Conservation (phyloP, 2,329 filamentous ascomycete genomes). For the Pseudogymnoascus sp. region DNA sequence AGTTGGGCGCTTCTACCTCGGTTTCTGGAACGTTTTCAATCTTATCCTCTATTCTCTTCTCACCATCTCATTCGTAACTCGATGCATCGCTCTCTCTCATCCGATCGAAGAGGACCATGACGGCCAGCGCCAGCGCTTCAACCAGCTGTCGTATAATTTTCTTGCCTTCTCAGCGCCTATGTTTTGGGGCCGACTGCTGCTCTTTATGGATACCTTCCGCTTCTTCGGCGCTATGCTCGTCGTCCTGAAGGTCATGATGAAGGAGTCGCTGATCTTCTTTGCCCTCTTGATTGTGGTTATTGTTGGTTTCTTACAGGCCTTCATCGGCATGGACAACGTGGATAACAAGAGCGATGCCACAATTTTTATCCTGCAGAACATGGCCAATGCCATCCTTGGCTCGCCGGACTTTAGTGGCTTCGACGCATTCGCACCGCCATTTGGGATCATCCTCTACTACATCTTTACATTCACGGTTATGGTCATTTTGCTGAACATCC, state of each 20-base stretch:
- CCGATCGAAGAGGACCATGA: constrained; percentile 36
- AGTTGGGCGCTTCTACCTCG: constrained; percentile 80
- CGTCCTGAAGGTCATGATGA: constrained; percentile 91
- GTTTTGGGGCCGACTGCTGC: constrained; percentile 89
- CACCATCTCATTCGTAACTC: constrained; percentile 66
- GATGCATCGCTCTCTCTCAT: constrained; percentile 69
- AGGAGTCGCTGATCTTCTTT: constrained; percentile 92
- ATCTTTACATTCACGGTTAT: constrained; percentile 96
- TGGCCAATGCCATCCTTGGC: constrained; percentile 87
- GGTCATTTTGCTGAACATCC: constrained; percentile 86
- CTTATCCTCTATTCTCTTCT: constrained; percentile 71
- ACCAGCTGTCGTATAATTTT: constrained; percentile 85
- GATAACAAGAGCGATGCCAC: constrained; percentile 63
- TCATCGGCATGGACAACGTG: constrained; percentile 80
- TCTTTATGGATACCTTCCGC: constrained; percentile 86
- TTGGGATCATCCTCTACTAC: constrained; percentile 93
- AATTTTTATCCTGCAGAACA: constrained; percentile 66
- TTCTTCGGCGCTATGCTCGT: constrained; percentile 99
- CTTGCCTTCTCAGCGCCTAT: constrained; percentile 87
- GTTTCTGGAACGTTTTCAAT: constrained; percentile 98
- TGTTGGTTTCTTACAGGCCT: constrained; percentile 83
- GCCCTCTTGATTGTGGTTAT: constrained; percentile 78
- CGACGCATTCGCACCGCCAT: constrained; percentile 83
- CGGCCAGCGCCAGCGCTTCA: constrained; percentile 53
- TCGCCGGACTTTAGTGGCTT: constrained; percentile 84